Base-by-base conservation (phyloP, 768 basidiomycete species). In the Russula vinacea region DNA sequence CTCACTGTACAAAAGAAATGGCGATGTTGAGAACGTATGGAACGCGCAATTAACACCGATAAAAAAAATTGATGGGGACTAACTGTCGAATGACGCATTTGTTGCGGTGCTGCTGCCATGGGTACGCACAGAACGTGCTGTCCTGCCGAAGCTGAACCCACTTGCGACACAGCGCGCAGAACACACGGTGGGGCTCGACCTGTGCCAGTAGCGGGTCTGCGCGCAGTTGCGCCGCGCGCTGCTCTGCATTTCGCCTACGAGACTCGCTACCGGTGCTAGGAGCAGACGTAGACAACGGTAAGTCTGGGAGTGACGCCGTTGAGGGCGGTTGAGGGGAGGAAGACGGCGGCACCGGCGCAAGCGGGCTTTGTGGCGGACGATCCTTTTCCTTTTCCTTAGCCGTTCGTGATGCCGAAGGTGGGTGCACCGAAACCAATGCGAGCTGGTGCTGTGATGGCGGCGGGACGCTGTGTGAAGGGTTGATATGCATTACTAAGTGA, bases 131-230 rank as follows among this genome's bases (percentile, higher is more conserved):
- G 72, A 87, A 92, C 11, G 84, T 83, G 64, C 83, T 85, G 68
- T 92, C 89, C 72, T 90, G 89, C 47, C 90, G 74, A 22, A 92
- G 78, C 73, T 91, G 90, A 1, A 92, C 88, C 90, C 90, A 92
- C 74, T 91, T 90, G 70, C 82, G 78, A 71, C 90, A 92, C 1
- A 91, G 73, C 3, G 79, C 78, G 71, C 90, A 92, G 68, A 90
- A 89, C 0, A 91, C 88, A 16, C 74, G 73, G 60, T 73, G 72
- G 0, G 88, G 85, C 70, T 91, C 89, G 39, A 92, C 90, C 60
- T 84, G 80, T 22, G 80, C 81, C 58, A 90, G 82, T 8, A 89
- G 78, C 0, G 75, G 70, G 73, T 92, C 90, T 1, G 84, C 82
- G 7, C 85, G 79, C 40, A 92, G 79, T 2, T 83, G 83, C 11